Evolutionary conservation across 495 filamentous ascomycete genomes (phyloP).

Genomic region (Platismatia glauca): DNA sequence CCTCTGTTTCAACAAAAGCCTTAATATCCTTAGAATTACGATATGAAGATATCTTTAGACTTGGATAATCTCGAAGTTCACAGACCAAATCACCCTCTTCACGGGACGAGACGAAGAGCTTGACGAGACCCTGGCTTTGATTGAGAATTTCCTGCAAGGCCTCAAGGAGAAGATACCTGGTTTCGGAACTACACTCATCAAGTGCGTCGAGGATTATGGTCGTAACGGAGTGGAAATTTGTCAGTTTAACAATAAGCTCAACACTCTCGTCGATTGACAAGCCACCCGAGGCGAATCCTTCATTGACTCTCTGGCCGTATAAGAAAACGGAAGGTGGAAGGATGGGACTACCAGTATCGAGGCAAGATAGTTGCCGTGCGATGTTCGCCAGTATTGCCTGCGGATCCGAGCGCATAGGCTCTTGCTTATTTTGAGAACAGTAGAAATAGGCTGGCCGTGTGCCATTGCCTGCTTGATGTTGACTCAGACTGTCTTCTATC

Average conservation of each 20-base stretch:
- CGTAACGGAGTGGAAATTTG: conserved; percentile 18
- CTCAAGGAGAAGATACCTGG: conserved; percentile 29
- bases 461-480: not conserved
- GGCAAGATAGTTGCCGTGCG: conserved; percentile 31
- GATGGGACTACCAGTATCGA: not conserved
- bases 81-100: conserved; percentile 31
- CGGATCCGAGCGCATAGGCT: conserved; percentile 27
- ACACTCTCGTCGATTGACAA: conserved; percentile 23
- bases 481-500: not conserved
- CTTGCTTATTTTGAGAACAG: conserved; percentile 27
- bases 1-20: conserved; percentile 23
- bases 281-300: conserved; percentile 11
- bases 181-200: conserved; percentile 35
- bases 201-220: conserved; percentile 40
- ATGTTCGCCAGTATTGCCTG: conserved; percentile 31
- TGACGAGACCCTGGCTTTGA: conserved; percentile 28
- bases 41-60: conserved; percentile 31
- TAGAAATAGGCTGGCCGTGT: conserved; percentile 28
- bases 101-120: conserved; percentile 40
- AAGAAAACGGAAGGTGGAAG: conserved; percentile 1
- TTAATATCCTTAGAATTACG: conserved; percentile 29
- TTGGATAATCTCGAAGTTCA: conserved; percentile 23
- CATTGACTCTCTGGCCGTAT: conserved; percentile 18
- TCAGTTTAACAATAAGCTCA: conserved; percentile 21
- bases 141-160: conserved; percentile 26